Evolutionary conservation across 2,329 filamentous ascomycete genomes (phyloP), one percentile per base, ranked within the genome.

Genomic region (Tolypocladium nubicola): DNA sequence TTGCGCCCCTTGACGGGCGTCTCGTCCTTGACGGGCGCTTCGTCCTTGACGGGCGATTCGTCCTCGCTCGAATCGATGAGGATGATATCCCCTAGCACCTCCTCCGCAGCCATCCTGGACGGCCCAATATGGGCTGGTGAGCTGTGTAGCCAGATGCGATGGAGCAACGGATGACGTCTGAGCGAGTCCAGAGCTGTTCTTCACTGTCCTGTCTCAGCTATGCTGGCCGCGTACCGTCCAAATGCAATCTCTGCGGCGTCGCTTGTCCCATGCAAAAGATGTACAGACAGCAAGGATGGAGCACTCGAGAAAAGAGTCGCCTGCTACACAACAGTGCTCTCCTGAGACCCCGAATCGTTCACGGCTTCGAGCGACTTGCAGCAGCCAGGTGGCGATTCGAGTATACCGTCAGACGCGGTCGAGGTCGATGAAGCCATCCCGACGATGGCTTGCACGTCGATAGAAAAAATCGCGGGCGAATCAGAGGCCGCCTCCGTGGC

Each of bases 41-140:
- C 54, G 1, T 54, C 49, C 8, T 16, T 33, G 39, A 16, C 21
- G 23, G 53, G 26, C 1, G 19, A 30, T 33, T 54, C 54, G 1
- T 54, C 57, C 14, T 57, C 55, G 35, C 45, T 47, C 2, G 55
- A 61, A 16, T 58, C 58, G 38, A 63, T 60, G 40, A 59, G 59
- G 54, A 66, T 64, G 30, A 65, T 59, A 50, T 65, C 64, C 23
- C 61, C 61, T 2, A 59, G 60, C 41, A 54, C 52, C 23, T 61
- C 41, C 19, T 55, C 57, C 39, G 59, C 55, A 33, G 59, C 59
- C 64, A 65, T 66, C 14, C 21, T 30, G 14, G 38, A 43, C 8
- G 47, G 26, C 47, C 47, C 26, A 11, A 23, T 41, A 1, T n/a
- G 19, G 14, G 30, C 39, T 10, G 19, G 9, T 52, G 55, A 30